Base-by-base conservation (phyloP, 2,329 filamentous ascomycete species). In the Chrysoporthe puriensis region DNA sequence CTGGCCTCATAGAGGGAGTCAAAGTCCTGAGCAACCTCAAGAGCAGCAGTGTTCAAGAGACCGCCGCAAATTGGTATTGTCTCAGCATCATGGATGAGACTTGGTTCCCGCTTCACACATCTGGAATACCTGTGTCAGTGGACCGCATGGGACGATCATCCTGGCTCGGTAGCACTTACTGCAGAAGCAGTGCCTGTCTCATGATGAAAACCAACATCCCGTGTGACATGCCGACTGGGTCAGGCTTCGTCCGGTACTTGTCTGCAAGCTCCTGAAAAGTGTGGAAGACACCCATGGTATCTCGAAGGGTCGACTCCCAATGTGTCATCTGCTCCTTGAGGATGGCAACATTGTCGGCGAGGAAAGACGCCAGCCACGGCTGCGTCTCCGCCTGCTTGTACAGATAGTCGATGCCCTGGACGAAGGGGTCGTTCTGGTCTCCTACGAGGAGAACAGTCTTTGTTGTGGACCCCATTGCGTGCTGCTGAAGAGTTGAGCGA, bases 251-350 rank as follows among this genome's bases (percentile, higher is more conserved):
- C n/a, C 64, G 59, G 54, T 62, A 66, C 43, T 66, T 66, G 52
- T 66, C 59, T 32, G 64, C 59, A 42, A 66, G 64, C 52, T 66
- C 59, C 50, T 66, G 64, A 43, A 66, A 66, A 48, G 64, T 66
- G 64, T 66, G 59, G 13, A 66, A 66, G 42, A 66, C 64, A 21
- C 64, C 64, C 59, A 66, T 66, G 34, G 64, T 66, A 1, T 66
- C 64, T 16, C 64, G 59, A 2, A 63, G 64, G 16, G 64, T 58
- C 8, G 59, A 62, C 43, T 66, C 64, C 64, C 64, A 66, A 26
- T 66, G 64, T n/a, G 52, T 63, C 64, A 66, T 66, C 64, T 66
- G 59, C 21, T 66, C 64, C 59, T 66, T 66, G 59, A 66, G 50
- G 43, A 66, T 62, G 42, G 64, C 59, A 14, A 66, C 64, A 63